Evolutionary conservation across 805 yeast genomes (phyloP), one percentile per base, ranked within the genome.

Genomic region (Myxozyma kluyveri): DNA sequence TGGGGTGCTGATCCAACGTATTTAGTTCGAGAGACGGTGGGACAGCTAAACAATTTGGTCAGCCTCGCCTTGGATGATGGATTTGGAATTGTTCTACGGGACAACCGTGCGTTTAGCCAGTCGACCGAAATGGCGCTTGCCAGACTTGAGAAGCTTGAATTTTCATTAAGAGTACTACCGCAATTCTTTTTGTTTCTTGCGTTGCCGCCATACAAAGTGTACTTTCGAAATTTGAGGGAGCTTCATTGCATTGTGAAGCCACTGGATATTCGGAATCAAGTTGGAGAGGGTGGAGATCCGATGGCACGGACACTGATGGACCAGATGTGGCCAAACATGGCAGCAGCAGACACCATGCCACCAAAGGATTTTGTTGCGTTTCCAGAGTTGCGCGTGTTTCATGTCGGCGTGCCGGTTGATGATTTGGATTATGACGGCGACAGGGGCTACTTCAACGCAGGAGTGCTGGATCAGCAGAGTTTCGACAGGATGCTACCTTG

Each of bases 321-420:
- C 39, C 54, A 50, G 21, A 40, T 48, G 6, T 53, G 57, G 57
- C 53, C 53, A 4, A 52, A 53, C 22, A 53, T 53, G 57, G 27
- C 49, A 9, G 18, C 47, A 6, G 39, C 49, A 7, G 27, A 21
- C 17, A 29, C 33, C 12, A 14, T 29, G 33, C 24, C 37, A 23
- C 18, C 47, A 2, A 12, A 27, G 9, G 39, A 49, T 14, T 48
- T 44, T 21, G 36, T 24, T 12, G 53, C 53, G 18, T 31, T 53
- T 29, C 57, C 57, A 12, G 27, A 29, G 10, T 40, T 53, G 10
- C 46, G 43, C 7, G 26, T 33, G 7, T 49, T 42, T 22, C 26
- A 27, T 10, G 35, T 53, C 3, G 53, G 53, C 35, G 53, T 33
- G 2, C 50, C 50, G 23, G 27, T 12, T 12, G 19, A 46, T 17